Conservation (phyloP, 306 rosid genomes). For the Erythrophleum fordii region DNA sequence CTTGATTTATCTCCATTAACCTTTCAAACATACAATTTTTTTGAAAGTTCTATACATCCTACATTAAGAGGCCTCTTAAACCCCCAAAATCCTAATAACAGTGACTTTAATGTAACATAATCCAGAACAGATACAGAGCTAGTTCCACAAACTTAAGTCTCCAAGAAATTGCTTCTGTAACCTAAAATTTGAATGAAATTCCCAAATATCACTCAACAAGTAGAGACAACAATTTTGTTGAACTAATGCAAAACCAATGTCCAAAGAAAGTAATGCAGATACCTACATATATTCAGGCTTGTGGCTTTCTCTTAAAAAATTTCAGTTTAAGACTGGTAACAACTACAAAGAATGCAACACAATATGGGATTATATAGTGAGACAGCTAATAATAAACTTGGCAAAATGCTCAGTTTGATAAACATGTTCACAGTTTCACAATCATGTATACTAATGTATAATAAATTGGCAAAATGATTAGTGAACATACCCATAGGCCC, state of each 20-base stretch:
- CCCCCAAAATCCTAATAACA: neutral
- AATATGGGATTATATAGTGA: neutral
- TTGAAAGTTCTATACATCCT: neutral
- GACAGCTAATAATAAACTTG: constrained; percentile 3
- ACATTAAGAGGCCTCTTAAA: neutral
- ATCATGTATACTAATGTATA: neutral
- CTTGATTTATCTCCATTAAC: neutral
- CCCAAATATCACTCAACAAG: constrained; percentile 16
- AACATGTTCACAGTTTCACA: constrained; percentile 1
- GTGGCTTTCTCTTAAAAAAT: neutral
- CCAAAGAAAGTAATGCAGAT: constrained; percentile 12
- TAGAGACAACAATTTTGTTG: neutral
- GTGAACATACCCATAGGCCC: constrained; percentile 90
- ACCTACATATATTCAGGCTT: constrained; percentile 12
- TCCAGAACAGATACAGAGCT: neutral
- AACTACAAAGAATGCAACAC: constrained; percentile 2
- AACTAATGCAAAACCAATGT: neutral
- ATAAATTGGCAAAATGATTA: constrained; percentile 29
- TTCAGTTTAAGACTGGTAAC: neutral
- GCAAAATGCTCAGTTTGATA: neutral
- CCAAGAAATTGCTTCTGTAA: neutral
- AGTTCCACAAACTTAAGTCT: neutral
- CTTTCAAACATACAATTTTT: neutral
- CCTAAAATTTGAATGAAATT: constrained; percentile 11
- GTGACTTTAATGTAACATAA: neutral